phyloP scores from a whole-genome alignment of 208 protist species.

The Acanthamoeba castellanii region DNA sequence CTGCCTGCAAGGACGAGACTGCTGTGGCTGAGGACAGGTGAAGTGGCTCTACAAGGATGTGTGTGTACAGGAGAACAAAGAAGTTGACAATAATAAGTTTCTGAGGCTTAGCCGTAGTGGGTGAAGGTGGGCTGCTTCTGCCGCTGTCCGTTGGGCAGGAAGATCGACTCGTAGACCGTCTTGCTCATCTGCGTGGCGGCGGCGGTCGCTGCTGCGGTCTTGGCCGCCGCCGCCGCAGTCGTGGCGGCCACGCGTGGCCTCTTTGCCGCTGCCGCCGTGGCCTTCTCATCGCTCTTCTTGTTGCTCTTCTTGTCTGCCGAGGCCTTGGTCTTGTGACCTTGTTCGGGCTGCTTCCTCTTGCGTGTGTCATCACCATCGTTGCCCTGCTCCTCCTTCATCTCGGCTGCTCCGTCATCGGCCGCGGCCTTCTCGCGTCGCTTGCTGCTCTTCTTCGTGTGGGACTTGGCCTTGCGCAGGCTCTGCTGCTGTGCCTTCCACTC shows the following conservation, averaged over 20 bases:
- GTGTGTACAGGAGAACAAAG: too few relatives aligned
- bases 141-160: neutral
- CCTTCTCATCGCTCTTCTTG: neutral
- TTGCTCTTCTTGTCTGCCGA: neutral
- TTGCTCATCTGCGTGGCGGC: neutral
- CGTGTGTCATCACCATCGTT: neutral
- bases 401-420: neutral
- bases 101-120: neutral
- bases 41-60: too few relatives aligned
- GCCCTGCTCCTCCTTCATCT: neutral
- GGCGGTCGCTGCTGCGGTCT: neutral
- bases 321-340: neutral
- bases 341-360: neutral
- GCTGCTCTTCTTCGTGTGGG: neutral
- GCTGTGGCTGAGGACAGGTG: too few relatives aligned
- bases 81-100: too few relatives aligned
- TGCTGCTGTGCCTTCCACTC: constrained; percentile 10
- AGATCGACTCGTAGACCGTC: neutral
- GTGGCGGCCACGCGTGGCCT: neutral
- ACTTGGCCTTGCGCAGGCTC: neutral
- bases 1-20: too few relatives aligned
- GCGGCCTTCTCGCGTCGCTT: neutral
- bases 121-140: constrained; percentile 19
- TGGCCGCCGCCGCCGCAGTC: neutral
- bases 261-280: neutral